Conservation (phyloP, 2,329 filamentous ascomycete species). For the Colletotrichum abscissum region DNA sequence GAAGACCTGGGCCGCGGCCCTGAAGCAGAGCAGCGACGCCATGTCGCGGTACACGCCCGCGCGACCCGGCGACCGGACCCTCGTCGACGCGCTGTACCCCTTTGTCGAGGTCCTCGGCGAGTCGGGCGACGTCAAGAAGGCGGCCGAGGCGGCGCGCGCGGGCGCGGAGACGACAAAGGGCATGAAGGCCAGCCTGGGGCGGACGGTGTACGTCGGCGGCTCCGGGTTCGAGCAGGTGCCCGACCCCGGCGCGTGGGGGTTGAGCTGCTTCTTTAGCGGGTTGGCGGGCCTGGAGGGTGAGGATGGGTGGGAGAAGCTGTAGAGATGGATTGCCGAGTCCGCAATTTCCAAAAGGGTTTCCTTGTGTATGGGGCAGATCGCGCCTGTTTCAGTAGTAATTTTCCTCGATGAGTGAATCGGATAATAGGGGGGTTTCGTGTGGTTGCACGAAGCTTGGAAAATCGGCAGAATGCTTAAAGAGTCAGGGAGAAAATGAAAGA, state of each 20-base stretch:
- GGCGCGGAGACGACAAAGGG: constrained; percentile 88
- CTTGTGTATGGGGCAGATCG: neutral
- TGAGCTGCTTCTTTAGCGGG: constrained; percentile 85
- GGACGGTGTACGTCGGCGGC: constrained; percentile 83
- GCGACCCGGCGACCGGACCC: constrained; percentile 86
- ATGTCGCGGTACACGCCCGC: constrained; percentile 90
- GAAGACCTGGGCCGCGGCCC: constrained; percentile 69
- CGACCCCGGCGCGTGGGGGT: constrained; percentile 75
- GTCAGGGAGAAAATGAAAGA: neutral
- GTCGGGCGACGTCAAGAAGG: constrained; percentile 75
- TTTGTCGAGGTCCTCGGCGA: constrained; percentile 80
- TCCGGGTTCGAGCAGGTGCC: constrained; percentile 60
- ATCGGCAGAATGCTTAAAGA: constrained; percentile 9
- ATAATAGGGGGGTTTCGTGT: neutral
- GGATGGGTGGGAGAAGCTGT: constrained; percentile 50
- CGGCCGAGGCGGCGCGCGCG: constrained; percentile 78
- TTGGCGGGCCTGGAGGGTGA: constrained; percentile 67
- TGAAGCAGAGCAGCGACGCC: constrained; percentile 76
- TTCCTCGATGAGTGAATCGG: neutral
- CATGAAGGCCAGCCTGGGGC: constrained; percentile 89
- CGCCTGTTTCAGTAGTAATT: neutral
- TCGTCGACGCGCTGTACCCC: constrained; percentile 89
- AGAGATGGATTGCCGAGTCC: neutral
- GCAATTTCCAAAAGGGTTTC: neutral
- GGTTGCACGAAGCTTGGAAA: constrained; percentile 12